Base-by-base conservation (phyloP, 2,329 filamentous ascomycete species). In the Fusarium caatingaense region DNA sequence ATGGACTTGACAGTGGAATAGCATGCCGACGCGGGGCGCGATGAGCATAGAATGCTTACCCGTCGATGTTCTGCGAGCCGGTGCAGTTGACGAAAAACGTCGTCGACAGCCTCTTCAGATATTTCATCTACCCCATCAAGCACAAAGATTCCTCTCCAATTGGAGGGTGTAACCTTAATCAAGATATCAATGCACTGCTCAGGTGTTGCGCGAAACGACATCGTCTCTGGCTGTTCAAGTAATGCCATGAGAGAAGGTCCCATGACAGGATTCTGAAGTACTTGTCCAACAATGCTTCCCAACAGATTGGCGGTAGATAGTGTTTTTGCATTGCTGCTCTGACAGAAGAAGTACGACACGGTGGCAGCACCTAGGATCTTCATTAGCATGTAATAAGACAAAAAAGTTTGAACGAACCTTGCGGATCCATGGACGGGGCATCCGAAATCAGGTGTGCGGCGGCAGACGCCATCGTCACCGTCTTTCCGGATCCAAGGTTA, bases 1-100 rank as follows among this genome's bases (percentile, higher is more conserved):
- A 2, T 11, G 0, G 32, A 37, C 9, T 37, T 6, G 16, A 37
- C 32, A 18, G 9, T 11, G 0, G 16, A 18, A 0, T 37, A 37
- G 3, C 32, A 37, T 11, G 32, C 3, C 0, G 32, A 37, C 9
- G 16, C 6, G 16, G 32, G 9, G 0, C 32, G 16, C 18, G 32
- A 37, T 6, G 32, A 37, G 3, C 32, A 37, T 11, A 37, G 5
- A 6, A 37, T 18, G 5, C 2, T 18, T 34, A 18, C 0, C 3
- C 8, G 4, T 1, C 30, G 15, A 5, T 34, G 30, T 2, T 16
- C 3, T 5, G 0, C 3, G 8, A 34, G 30, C 0, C 15, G 30
- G 1, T 34, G 15, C 1, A 34, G 18, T 18, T 18, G 15, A 8
- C 30, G 1, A 5, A 32, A 32, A 5, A 32, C 6, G 7, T 16